Evolutionary conservation across 768 basidiomycete genomes (phyloP).

Genomic region (Suillus bovinus): DNA sequence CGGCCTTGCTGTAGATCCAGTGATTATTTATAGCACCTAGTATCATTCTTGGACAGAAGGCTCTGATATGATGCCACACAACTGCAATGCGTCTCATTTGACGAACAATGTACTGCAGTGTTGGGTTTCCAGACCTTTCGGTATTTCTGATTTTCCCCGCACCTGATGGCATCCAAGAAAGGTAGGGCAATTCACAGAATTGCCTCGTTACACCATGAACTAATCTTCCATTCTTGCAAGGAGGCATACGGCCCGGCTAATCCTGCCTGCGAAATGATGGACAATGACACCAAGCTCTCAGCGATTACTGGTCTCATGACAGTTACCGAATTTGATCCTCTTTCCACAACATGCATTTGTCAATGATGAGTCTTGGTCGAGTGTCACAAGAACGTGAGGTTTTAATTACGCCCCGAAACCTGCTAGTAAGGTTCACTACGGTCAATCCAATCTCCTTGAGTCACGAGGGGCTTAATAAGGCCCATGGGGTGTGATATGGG

Average conservation of each 20-base stretch:
- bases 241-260: neutral
- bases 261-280: conserved; percentile 3
- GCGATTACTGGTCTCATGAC: neutral
- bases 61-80: neutral
- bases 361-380: neutral
- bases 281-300: neutral
- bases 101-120: neutral
- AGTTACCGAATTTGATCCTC: neutral
- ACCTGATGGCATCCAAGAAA: neutral
- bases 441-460: neutral
- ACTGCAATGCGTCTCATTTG: neutral
- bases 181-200: neutral
- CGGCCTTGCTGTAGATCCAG: conserved; percentile 5
- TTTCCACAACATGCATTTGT: neutral
- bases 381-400: neutral
- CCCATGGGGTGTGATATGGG: neutral
- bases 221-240: conserved; percentile 1
- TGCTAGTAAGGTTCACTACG: neutral
- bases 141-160: conserved; percentile 1
- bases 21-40: neutral
- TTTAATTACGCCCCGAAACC: no score
- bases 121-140: neutral
- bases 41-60: neutral
- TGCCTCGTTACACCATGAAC: neutral
- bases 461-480: neutral